phyloP scores from a whole-genome alignment of 129 eudicot species.

The Daucus carota region DH1_v3.0 NC_030386.2:22792001-22792500 shows the following conservation, averaged over 20 bases:
- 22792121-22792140: neutral
- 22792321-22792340: neutral
- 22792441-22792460: conserved; percentile 96
- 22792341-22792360: neutral
- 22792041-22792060: neutral
- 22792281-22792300: neutral
- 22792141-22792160: neutral
- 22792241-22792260: neutral
- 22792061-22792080: neutral
- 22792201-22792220: neutral
- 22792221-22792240: neutral
- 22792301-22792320: neutral
- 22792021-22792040: conserved; percentile 65
- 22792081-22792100: neutral
- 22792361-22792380: neutral
- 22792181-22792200: neutral
- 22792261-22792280: neutral
- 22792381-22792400: conserved; percentile 3
- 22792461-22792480: conserved; percentile 93
- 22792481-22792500: conserved; percentile 30
- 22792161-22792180: neutral
- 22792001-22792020: conserved; percentile 98
- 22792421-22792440: conserved; percentile 68
- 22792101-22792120: neutral
- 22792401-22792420: conserved; percentile 57